A percentile compares a stretch with the other conserved stretches of the same genome.
Conservation (phyloP, 116 monocot genomes). For the Phalaenopsis hybrid region DNA sequence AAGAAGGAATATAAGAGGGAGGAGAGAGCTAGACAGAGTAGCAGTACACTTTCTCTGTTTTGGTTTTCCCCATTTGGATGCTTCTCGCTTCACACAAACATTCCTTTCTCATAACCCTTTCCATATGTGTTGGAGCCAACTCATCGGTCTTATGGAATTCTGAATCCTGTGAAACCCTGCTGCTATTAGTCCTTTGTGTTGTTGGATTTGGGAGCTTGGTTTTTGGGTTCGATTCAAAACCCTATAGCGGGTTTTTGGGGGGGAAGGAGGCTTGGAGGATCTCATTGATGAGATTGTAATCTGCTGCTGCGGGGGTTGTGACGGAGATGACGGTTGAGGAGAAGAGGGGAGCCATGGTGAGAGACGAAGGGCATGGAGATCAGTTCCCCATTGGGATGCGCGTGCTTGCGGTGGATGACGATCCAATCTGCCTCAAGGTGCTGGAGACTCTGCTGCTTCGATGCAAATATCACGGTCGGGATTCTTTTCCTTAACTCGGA, state of each 20-base stretch:
- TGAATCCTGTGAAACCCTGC: slow-evolving; percentile 1
- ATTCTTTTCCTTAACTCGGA: not conserved
- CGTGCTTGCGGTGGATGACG: slow-evolving; percentile 89
- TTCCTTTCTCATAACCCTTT: slow-evolving; percentile 26
- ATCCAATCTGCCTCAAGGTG: slow-evolving; percentile 69
- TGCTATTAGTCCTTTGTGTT: not conserved
- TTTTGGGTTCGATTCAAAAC: not conserved
- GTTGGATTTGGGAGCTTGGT: slow-evolving; percentile 7
- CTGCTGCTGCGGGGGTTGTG: not conserved
- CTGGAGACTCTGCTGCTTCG: slow-evolving; percentile 61
- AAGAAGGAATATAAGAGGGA: not conserved
- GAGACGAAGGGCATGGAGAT: slow-evolving; percentile 21
- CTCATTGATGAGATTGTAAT: not conserved
- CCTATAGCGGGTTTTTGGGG: too few relatives aligned
- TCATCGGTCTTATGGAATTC: slow-evolving; percentile 4
- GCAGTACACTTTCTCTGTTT: slow-evolving; percentile 7
- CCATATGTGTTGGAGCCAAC: slow-evolving; percentile 22
- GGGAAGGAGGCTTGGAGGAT: not conserved
- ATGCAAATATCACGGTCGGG: slow-evolving; percentile 83
- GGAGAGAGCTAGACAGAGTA: slow-evolving; percentile 2
- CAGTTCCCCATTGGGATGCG: slow-evolving; percentile 88
- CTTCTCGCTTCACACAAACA: slow-evolving; percentile 12
- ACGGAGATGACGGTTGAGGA: slow-evolving; percentile 47
- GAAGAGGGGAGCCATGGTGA: slow-evolving; percentile 19
- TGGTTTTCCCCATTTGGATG: slow-evolving; percentile 35